Evolutionary conservation across 768 basidiomycete genomes (phyloP).

Genomic region (Phaeolepiota aurea): DNA sequence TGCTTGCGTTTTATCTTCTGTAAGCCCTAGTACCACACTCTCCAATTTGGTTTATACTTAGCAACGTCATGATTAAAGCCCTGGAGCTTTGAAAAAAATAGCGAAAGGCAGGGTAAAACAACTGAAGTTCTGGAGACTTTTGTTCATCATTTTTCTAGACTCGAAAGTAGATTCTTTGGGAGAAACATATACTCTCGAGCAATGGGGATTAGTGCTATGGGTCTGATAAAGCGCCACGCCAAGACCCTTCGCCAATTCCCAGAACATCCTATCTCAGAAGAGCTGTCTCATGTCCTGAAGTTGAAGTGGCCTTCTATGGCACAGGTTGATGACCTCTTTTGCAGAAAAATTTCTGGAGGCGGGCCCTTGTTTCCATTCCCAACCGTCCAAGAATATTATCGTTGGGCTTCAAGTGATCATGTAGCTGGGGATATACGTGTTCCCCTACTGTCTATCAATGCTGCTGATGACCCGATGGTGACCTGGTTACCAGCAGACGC

Average conservation of each 20-base stretch:
- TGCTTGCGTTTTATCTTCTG: slow-evolving; percentile 50
- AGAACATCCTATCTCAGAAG: slow-evolving; percentile 26
- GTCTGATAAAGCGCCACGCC: slow-evolving; percentile 32
- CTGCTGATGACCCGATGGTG: slow-evolving; percentile 56
- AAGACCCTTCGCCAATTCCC: slow-evolving; percentile 29
- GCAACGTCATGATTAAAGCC: slow-evolving; percentile 14
- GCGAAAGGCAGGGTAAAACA: slow-evolving; percentile 22
- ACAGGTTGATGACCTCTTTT: slow-evolving; percentile 39
- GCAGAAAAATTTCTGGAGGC: slow-evolving; percentile 40
- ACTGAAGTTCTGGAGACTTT: not conserved
- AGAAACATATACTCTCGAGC: slow-evolving; percentile 46
- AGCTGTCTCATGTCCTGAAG: slow-evolving; percentile 22
- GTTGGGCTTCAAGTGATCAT: slow-evolving; percentile 37
- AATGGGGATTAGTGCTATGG: slow-evolving; percentile 52
- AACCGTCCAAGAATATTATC: slow-evolving; percentile 17
- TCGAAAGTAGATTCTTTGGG: slow-evolving; percentile 34
- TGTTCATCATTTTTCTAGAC: slow-evolving; percentile 20
- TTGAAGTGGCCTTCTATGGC: slow-evolving; percentile 29
- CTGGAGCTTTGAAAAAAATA: slow-evolving; percentile 25
- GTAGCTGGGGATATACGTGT: slow-evolving; percentile 38
- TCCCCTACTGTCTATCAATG: slow-evolving; percentile 52
- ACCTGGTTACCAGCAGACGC: slow-evolving; percentile 33
- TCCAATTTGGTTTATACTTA: not conserved
- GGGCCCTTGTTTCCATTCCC: slow-evolving; percentile 24
- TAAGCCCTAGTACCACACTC: slow-evolving; percentile 23